Percentiles rank a stretch among this genome's conserved stretches.
Evolutionary conservation across 2,329 filamentous ascomycete genomes (phyloP).

Genomic region (Delphinella strobiligena): DNA sequence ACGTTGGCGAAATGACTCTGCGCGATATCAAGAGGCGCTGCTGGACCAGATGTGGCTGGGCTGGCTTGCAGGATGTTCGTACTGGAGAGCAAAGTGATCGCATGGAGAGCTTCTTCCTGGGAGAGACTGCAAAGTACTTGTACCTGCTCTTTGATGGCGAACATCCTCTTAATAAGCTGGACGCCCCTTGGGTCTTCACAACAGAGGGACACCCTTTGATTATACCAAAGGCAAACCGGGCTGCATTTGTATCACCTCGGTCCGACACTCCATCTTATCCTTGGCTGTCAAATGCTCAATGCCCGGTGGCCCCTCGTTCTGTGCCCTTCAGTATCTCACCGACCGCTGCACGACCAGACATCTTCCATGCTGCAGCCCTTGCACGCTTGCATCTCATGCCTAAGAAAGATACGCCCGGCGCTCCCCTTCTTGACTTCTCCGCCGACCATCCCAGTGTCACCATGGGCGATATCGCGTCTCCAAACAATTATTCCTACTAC

Average conservation of each 20-base stretch:
- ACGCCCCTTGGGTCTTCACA: conserved; percentile 83
- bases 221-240: conserved; percentile 43
- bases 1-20: conserved; percentile 91
- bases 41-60: conserved; percentile 86
- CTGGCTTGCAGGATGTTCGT: conserved; percentile 52
- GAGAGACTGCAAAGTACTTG: conserved; percentile 91
- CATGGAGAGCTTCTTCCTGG: conserved; percentile 98
- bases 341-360: conserved; percentile 64
- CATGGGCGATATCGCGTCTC: conserved; percentile 42
- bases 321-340: conserved; percentile 63
- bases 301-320: conserved; percentile 48
- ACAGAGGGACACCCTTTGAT: conserved; percentile 92
- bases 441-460: conserved; percentile 42
- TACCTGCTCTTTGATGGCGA: conserved; percentile 79
- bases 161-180: conserved; percentile 78
- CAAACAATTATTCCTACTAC: conserved; percentile 72
- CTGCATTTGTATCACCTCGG: conserved; percentile 7
- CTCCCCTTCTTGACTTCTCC: conserved; percentile 42
- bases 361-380: conserved; percentile 82
- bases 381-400: conserved; percentile 71
- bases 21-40: conserved; percentile 79
- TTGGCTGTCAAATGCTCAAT: conserved; percentile 25
- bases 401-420: conserved; percentile 41
- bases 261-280: background rate
- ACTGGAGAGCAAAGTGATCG: conserved; percentile 79